phyloP scores from a whole-genome alignment of 805 yeast species.

The Grigorovia humatica region DNA sequence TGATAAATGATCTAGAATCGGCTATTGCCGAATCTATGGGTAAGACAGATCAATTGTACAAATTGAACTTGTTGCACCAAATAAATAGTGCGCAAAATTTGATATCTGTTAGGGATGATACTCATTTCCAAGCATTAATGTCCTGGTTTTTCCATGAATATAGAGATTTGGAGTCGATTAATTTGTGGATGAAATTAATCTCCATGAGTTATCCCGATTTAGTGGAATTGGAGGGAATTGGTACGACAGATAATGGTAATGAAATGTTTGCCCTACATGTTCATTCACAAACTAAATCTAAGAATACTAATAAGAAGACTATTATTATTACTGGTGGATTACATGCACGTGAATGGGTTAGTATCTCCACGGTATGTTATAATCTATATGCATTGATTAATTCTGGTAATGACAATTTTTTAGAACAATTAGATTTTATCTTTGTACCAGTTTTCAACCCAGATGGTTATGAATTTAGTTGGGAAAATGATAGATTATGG shows the following conservation, averaged over 20 bases:
- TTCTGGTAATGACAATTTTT: conserved; percentile 13
- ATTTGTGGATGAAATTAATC: conserved; percentile 60
- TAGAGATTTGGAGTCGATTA: conserved; percentile 55
- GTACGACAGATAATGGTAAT: conserved; percentile 67
- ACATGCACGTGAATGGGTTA: conserved; percentile 88
- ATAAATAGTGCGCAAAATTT: no score
- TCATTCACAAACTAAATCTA: conserved; percentile 35
- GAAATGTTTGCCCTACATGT: conserved; percentile 58
- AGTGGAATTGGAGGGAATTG: conserved; percentile 56
- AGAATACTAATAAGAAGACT: conserved; percentile 42
- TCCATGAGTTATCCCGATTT: conserved; percentile 53
- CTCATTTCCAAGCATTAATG: background rate
- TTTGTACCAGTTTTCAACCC: conserved; percentile 83
- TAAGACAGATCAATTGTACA: background rate
- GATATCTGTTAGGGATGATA: background rate
- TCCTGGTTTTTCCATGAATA: conserved; percentile 59
- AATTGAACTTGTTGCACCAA: no score
- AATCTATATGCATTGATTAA: conserved; percentile 37
- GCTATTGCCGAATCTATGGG: background rate
- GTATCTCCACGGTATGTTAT: conserved; percentile 59
- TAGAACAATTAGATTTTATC: conserved; percentile 56
- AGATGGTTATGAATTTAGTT: conserved; percentile 80
- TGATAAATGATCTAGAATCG: background rate
- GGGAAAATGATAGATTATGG: conserved; percentile 80
- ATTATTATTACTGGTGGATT: conserved; percentile 74